Evolutionary conservation across 2,329 filamentous ascomycete genomes (phyloP), one percentile per base, ranked within the genome.

Genomic region (Ophiostoma sp.): DNA sequence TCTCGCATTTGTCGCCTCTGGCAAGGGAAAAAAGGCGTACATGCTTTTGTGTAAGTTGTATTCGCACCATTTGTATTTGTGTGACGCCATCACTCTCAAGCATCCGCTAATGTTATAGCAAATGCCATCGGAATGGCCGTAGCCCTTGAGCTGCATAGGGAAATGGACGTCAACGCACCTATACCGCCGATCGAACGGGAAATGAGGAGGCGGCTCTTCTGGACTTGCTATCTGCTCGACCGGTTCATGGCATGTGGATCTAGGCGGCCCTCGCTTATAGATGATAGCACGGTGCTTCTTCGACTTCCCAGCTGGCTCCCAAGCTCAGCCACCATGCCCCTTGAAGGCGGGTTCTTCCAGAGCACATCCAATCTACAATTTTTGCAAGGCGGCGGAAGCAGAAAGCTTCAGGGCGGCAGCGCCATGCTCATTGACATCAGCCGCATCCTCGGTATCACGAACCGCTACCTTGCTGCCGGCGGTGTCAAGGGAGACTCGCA

Each of bases 401-500:
- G 89, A 77, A 90, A 88, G 75, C 86, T 86, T 0, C 91, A 93
- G 75, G 91, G 91, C 31, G 90, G 90, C 76, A 90, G 86, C 70
- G 90, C 90, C 7, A 90, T 96, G 86, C 84, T 96, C 39, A 92
- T 96, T 74, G 92, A 95, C 76, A 94, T 96, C 73, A 89, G 88
- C 36, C 89, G 92, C 44, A 92, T 96, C 65, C 83, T 96, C 7
- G 92, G 93, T 44, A 89, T 90, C 72, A 94, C 92, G 1, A 95
- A 94, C 76, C 86, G 89, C 72, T 96, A 96, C 78, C 84, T 96
- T 67, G 91, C 92, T 10, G 90, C 91, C 1, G 93, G 92, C 7
- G 93, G 93, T 44, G 91, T 95, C 70, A 95, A 94, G 79, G 92
- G 92, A 39, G 92, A 96, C 76, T 93, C 92, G 0, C 92, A 96